Evolutionary conservation across 306 rosid species (phyloP).

Genomic region (Cucumis sativus): DNA sequence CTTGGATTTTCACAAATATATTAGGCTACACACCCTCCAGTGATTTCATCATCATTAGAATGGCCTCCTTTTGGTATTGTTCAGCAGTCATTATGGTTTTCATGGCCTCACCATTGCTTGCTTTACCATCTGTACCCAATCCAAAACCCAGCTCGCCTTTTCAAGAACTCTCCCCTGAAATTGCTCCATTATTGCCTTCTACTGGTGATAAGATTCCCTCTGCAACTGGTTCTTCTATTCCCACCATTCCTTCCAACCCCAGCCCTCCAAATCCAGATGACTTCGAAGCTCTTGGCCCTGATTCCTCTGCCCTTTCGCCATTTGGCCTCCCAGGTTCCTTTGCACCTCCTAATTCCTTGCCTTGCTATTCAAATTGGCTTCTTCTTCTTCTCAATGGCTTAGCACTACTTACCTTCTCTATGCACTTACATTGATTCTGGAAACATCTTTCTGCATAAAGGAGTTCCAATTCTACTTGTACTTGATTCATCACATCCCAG

Average conservation of each 20-base stretch:
- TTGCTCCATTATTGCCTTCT: constrained; percentile 79
- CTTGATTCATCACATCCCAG: not conserved
- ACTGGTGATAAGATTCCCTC: constrained; percentile 48
- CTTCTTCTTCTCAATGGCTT: constrained; percentile 20
- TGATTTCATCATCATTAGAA: constrained; percentile 37
- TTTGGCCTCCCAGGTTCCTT: constrained; percentile 41
- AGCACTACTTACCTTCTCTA: not conserved
- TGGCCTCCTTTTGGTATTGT: constrained; percentile 46
- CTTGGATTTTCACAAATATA: not conserved
- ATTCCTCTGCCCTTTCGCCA: constrained; percentile 44
- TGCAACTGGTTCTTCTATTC: constrained; percentile 48
- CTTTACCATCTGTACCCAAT: constrained; percentile 23
- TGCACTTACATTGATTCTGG: not conserved
- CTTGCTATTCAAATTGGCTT: constrained; percentile 11
- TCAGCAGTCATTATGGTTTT: constrained; percentile 29
- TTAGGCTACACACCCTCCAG: not conserved
- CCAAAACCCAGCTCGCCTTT: constrained; percentile 18
- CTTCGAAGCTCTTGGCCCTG: constrained; percentile 32
- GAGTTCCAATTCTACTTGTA: not conserved
- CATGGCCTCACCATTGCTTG: constrained; percentile 32
- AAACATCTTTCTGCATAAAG: not conserved
- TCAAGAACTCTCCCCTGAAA: constrained; percentile 61
- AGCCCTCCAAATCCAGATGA: constrained; percentile 88
- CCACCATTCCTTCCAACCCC: constrained; percentile 78
- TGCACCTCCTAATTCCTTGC: constrained; percentile 17